Evolutionary conservation across 331 rosid genomes (phyloP), one percentile per base, ranked within the genome.

Genomic region (Saraca asoca): DNA sequence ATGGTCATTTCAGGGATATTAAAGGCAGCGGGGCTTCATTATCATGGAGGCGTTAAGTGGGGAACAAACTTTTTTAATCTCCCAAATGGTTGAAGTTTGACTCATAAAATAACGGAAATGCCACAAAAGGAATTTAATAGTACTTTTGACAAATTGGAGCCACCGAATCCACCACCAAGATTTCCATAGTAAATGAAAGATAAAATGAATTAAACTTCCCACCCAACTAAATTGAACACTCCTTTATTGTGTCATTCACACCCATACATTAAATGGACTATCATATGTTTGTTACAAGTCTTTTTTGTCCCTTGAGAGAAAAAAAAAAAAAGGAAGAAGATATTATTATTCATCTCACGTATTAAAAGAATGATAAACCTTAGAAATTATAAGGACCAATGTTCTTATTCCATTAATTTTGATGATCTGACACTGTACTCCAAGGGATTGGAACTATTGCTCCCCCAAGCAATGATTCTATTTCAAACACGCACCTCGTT

Each of bases 41-140:
- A 74, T 76, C 54, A 33, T 38, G 77, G 76, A 57, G 59, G 77
- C 53, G 60, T 68, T 54, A 60, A 85, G 89, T 82, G 95, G 91
- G 85, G 81, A 81, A 77, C 91, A 81, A 76, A 18, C 81, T 81
- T 79, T 53, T 71, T 44, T 50, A 77, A 83, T 81, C 80, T 79
- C 84, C 82, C 58, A 85, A 78, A 69, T 74, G 48, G 81, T 77
- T 85, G 84, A 81, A 60, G 78, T 84, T 81, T 78, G 79, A 79
- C 78, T 57, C 49, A 43, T 4, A 9, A 59, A 73, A 39, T 70
- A 5, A 58, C 81, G 49, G 64, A 57, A 69, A 51, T 69, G 78
- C 69, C 81, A 74, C 61, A 33, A 0, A n/a, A 12, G 38, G 64
- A 18, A 67, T 58, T 62, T 42, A 66, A 58, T 65, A 52, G 72